These are phyloP conservation scores for Lablab purpureus DNA, from an alignment of 306 rosid genomes.

Conservation along the genomic window DNA sequence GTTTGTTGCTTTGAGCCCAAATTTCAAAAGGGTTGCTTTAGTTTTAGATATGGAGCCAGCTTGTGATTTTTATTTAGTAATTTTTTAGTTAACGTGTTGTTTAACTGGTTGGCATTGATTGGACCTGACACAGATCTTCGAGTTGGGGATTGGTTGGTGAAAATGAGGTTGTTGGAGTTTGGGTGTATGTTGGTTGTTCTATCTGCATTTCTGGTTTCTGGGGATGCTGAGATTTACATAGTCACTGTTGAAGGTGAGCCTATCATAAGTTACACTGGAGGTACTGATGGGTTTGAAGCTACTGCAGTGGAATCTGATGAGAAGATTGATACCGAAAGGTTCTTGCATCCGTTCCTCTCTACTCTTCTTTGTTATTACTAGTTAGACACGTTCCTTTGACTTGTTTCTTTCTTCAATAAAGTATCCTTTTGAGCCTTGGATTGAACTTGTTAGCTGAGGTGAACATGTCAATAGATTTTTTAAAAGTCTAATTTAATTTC, in stretches of 20 bases:
- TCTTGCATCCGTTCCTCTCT: constrained; percentile 36
- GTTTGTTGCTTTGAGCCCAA: constrained; percentile 37
- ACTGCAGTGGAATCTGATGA: constrained; percentile 96
- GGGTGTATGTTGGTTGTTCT: constrained; percentile 50
- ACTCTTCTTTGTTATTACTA: background rate
- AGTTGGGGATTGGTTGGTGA: constrained; percentile 48
- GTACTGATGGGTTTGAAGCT: constrained; percentile 89
- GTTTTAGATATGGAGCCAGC: background rate
- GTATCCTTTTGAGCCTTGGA: constrained; percentile 22
- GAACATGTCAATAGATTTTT: constrained; percentile 19
- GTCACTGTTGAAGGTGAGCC: constrained; percentile 96
- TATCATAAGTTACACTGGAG: constrained; percentile 87
- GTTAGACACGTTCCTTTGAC: constrained; percentile 26
- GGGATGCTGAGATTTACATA: constrained; percentile 77
- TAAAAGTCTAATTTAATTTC: constrained; percentile 21
- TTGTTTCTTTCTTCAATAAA: constrained; percentile 16
- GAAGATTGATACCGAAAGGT: constrained; percentile 88
- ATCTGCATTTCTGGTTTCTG: constrained; percentile 51
- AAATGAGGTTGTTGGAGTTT: constrained; percentile 59
- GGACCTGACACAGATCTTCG: constrained; percentile 65
- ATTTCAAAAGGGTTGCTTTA: constrained; percentile 32
- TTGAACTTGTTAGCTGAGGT: constrained; percentile 33
- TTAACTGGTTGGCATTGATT: constrained; percentile 35
- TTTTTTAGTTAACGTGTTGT: constrained; percentile 20
- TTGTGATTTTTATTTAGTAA: constrained; percentile 31